Evolutionary conservation across 805 yeast species (phyloP), one percentile per base, ranked within the genome.

Genomic region (Isabelozyma gotoi): DNA sequence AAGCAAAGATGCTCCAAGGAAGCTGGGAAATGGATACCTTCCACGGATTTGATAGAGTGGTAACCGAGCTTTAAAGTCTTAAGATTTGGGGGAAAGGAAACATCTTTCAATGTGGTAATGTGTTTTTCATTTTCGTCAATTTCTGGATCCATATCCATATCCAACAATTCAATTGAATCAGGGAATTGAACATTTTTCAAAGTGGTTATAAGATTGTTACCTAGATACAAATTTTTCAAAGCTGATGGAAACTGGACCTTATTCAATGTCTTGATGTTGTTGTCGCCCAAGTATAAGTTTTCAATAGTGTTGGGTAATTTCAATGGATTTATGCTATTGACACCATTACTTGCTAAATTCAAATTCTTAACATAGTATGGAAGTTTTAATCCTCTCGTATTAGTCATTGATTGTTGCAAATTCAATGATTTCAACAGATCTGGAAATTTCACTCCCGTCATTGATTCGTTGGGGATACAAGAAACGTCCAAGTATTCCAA

Each of bases 371-470:
- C 47, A 19, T 44, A 49, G 17, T 61, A 56, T 1, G 76, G 75
- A 24, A 72, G 49, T 46, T 71, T 72, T 24, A 72, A 55, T 0
- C 76, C 76, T 39, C 77, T 51, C 1, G 75, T 71, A 46, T 60
- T 70, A 5, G 75, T 69, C 76, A 71, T 72, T 2, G 74, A 67
- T 41, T 66, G 67, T 49, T 71, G 76, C 10, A 72, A 50, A 45
- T 72, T 72, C 39, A 72, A 60, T 2, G 56, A 58, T 17, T 52
- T 51, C 21, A 66, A 50, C 56, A 53, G 59, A 41, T 72, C 77
- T 1, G 77, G 77, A 40, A 72, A 70, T 45, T 68, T 71, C n/a
- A 72, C 62, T 1, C 76, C 74, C 0, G 75, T 65, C 77, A 72
- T 71, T 7, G 73, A 62, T 48, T 72, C 77, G 47, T 71, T 72